A percentile compares a stretch with the other conserved stretches of the same genome.
Evolutionary conservation across 306 rosid species (phyloP).

Genomic region (Elaeagnus macrophylla): DNA sequence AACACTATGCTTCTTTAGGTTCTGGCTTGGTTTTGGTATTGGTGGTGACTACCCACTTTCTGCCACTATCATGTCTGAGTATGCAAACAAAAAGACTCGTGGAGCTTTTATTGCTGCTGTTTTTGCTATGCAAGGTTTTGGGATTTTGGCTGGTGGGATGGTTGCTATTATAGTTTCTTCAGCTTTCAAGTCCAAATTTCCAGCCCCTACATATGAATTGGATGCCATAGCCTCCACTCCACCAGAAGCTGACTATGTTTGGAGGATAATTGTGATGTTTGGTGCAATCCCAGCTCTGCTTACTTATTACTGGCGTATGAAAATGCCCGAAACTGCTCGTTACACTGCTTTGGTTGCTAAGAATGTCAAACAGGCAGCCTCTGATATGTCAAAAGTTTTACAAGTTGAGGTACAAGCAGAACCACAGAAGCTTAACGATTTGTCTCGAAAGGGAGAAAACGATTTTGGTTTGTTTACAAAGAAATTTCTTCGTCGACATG

Average conservation of each 20-base stretch:
- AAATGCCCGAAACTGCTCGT: constrained; percentile 88
- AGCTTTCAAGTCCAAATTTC: constrained; percentile 35
- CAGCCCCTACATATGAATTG: constrained; percentile 33
- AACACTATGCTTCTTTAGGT: constrained; percentile 71
- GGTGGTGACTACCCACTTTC: constrained; percentile 96
- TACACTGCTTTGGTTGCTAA: constrained; percentile 86
- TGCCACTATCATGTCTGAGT: constrained; percentile 89
- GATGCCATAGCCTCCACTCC: constrained; percentile 43
- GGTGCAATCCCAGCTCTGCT: constrained; percentile 72
- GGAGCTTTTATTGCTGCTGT: constrained; percentile 86
- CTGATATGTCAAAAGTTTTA: constrained; percentile 69
- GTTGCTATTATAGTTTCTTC: constrained; percentile 61
- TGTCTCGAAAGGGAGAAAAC: constrained; percentile 14
- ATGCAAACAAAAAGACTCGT: constrained; percentile 71
- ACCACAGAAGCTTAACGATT: constrained; percentile 23
- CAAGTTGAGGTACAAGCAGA: constrained; percentile 53
- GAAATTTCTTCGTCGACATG: constrained; percentile 51
- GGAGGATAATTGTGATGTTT: constrained; percentile 70
- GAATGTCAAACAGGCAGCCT: constrained; percentile 56
- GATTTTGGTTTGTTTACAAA: constrained; percentile 54
- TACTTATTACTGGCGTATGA: constrained; percentile 72
- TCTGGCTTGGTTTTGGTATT: constrained; percentile 88
- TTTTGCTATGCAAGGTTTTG: constrained; percentile 94
- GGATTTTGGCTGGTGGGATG: constrained; percentile 67
- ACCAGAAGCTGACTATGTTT: constrained; percentile 65